Percentiles rank a stretch among this genome's conserved stretches.
Evolutionary conservation across 2,329 filamentous ascomycete genomes (phyloP).

Genomic region (Penicillium griseofulvum): DNA sequence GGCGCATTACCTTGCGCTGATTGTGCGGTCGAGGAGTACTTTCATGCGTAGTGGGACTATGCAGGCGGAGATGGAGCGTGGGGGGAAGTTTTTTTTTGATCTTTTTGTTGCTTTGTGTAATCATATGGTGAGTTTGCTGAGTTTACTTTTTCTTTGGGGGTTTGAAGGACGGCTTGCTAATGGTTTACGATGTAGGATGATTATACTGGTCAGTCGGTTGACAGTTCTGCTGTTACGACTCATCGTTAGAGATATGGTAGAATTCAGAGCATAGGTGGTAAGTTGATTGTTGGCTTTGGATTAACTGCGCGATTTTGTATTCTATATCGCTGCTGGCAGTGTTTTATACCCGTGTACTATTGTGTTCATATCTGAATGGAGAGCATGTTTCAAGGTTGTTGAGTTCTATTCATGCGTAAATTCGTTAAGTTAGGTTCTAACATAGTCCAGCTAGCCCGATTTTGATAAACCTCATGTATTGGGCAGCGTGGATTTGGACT

Average conservation of each 20-base stretch:
- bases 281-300: not conserved
- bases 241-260: not conserved
- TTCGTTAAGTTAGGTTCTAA: constrained; percentile 1
- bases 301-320: not conserved
- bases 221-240: constrained; percentile 13
- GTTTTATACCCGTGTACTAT: constrained; percentile 21
- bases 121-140: constrained; percentile 68
- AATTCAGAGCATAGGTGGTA: not conserved
- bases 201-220: constrained; percentile 16
- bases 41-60: constrained; percentile 94
- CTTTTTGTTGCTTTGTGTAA: constrained; percentile 91
- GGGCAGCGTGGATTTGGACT: not conserved
- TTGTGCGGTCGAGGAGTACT: constrained; percentile 80
- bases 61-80: constrained; percentile 90
- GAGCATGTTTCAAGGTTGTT: not conserved
- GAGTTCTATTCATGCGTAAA: constrained; percentile 1
- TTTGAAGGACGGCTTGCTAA: not conserved
- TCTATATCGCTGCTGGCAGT: constrained; percentile 1
- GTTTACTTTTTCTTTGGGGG: not conserved
- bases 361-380: constrained; percentile 2
- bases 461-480: not conserved
- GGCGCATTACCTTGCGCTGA: constrained; percentile 87
- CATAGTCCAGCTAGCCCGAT: not conserved
- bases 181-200: constrained; percentile 24
- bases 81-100: constrained; percentile 87